Base-by-base conservation (phyloP, 192 early-diverging fungal genomes). In the Powellomyces hirtus region DNA sequence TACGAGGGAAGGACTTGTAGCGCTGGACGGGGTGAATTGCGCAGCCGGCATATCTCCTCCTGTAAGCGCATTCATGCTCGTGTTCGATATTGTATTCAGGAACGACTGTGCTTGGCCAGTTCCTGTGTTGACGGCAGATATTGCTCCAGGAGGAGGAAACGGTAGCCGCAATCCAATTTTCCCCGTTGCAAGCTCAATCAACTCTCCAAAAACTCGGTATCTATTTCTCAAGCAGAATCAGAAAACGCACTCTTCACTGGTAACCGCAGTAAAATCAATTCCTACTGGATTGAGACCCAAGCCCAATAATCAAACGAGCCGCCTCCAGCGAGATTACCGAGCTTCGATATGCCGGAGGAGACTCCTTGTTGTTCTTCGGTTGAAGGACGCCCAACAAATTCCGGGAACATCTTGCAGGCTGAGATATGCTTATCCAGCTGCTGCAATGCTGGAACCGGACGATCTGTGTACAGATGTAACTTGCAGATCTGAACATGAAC, bases 241-340 rank as follows among this genome's bases (percentile, higher is more conserved):
- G 16, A 29, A 3, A 4, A 29, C 26, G 53, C 29, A 62, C 37
- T 58, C 53, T 14, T n/a, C 27, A 18, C 27, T 11, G 18, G 16
- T 10, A 14, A 38, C 11, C 37, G 30, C 7, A 36, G 14, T 36
- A 33, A 27, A 42, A 24, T 27, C 53, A 65, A 20, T 13, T 71
- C 77, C 58, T 77, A 94, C 79, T 94, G 92, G 34, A 86, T 91
- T 4, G 86, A 83, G 5, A 87, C 79, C 91, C 91, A 94, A 5
- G 84, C 74, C 93, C 93, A 95, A 71, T 91, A 95, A 57, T 92
- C 89, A 66, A 87, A 88, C 1, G 92, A 88, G n/a, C 88, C 87
- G 34, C 88, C 89, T 3, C 90, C 90, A 16, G 74, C 42, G n/a
- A 73, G 60, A 11, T 58, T 53, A 31, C 59, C 65, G 6, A 74